Conservation (phyloP, 495 filamentous ascomycete species). For the Penicillium coprophilum region DNA sequence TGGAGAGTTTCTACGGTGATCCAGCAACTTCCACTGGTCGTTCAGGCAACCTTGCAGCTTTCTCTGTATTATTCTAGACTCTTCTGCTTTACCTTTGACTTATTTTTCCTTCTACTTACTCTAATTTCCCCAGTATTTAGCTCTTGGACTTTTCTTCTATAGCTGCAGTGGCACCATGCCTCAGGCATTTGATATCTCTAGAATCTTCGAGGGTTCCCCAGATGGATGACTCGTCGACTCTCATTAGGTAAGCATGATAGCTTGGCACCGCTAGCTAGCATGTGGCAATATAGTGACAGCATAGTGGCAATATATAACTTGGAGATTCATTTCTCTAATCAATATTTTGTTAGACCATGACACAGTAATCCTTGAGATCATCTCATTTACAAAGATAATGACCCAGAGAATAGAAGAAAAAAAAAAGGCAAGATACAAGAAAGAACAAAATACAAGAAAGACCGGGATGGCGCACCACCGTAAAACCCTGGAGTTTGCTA, state of each 20-base stretch:
- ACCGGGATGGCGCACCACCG: conserved; percentile 21
- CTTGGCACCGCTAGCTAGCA: neutral
- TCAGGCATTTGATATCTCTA: neutral
- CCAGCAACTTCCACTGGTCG: conserved; percentile 48
- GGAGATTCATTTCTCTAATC: neutral
- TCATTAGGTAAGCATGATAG: neutral
- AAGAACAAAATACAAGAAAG: conserved; percentile 14
- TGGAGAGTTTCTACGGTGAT: conserved; percentile 46
- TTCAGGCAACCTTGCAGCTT: conserved; percentile 24
- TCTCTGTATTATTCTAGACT: conserved; percentile 28
- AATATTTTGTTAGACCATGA: conserved; percentile 2
- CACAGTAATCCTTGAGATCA: neutral
- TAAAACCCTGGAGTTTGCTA: conserved; percentile 32
- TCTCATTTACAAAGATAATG: conserved; percentile 11
- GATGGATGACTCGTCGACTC: neutral
- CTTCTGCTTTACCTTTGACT: conserved; percentile 15
- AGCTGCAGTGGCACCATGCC: neutral
- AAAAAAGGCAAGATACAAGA: conserved; percentile 15
- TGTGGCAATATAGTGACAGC: no score
- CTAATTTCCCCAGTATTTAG: neutral
- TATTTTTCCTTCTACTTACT: neutral
- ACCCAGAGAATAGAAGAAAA: conserved; percentile 5
- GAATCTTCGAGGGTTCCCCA: neutral
- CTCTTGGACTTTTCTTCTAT: neutral
- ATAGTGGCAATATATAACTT: neutral